Percentiles rank a stretch among this genome's conserved stretches.
Conservation (phyloP, 768 basidiomycete genomes). For the Boletales sp. region DNA sequence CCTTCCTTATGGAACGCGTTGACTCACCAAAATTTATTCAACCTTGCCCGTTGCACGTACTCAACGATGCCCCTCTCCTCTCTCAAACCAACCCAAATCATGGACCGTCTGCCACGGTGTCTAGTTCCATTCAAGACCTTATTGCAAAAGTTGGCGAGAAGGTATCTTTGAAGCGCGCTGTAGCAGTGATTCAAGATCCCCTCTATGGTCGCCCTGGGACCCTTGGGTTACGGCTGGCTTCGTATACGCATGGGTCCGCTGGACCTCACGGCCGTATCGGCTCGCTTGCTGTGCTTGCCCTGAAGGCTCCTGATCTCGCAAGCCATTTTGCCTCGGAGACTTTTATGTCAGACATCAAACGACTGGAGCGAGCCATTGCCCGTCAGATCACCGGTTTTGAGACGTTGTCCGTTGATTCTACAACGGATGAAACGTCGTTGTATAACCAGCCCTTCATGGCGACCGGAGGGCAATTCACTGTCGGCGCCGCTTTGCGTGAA, state of each 20-base stretch:
- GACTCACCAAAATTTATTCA: constrained; percentile 38
- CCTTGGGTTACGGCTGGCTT: constrained; percentile 45
- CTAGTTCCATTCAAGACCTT: constrained; percentile 59
- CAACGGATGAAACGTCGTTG: constrained; percentile 49
- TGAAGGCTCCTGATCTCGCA: constrained; percentile 47
- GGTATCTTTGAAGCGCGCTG: constrained; percentile 63
- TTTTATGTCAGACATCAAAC: constrained; percentile 56
- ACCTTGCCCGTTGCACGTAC: constrained; percentile 47
- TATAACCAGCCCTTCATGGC: constrained; percentile 76
- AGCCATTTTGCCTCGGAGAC: constrained; percentile 40
- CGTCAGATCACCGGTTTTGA: constrained; percentile 85
- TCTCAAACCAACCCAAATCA: constrained; percentile 30
- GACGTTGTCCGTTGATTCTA: constrained; percentile 47
- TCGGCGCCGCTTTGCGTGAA: constrained; percentile 35
- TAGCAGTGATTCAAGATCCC: constrained; percentile 36
- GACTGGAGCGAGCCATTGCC: constrained; percentile 71
- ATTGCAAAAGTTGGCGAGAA: constrained; percentile 82
- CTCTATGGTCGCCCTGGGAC: constrained; percentile 31
- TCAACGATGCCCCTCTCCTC: constrained; percentile 68
- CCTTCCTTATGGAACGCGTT: constrained; percentile 56
- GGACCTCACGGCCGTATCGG: constrained; percentile 58
- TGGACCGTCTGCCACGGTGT: constrained; percentile 48
- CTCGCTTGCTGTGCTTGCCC: constrained; percentile 50
- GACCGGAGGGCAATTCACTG: constrained; percentile 52
- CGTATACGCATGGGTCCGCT: constrained; percentile 59